Evolutionary conservation across 768 basidiomycete species (phyloP), one percentile per base, ranked within the genome.

Genomic region (Scleroderma citrinum): DNA sequence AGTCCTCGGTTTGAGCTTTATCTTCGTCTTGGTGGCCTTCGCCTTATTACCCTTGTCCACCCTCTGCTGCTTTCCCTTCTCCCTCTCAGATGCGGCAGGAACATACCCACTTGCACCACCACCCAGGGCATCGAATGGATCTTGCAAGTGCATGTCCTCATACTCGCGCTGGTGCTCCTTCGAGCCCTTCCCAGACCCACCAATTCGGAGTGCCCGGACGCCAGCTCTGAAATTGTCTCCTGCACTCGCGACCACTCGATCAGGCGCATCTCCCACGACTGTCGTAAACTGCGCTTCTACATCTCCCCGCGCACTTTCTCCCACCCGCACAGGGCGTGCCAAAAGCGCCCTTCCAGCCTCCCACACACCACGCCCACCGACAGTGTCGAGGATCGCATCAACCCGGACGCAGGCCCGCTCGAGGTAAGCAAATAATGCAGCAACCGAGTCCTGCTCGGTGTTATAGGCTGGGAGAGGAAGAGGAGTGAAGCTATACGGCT

Each of bases 281-380:
- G 90, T 92, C 38, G 88, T 90, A 63, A 92, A 91, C 63, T 89
- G 83, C 3, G 71, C 54, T 21, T 60, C 59, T 5, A 57, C 39
- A 7, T 53, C 62, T 40, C 61, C 54, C 64, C 73, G 44, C 59
- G 39, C 61, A 52, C 64, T 72, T 44, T 34, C 59, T 57, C 51
- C 59, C 56, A 41, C 65, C 56, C 31, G 55, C 44, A 58, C 59
- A 47, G 56, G 60, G 46, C 49, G 65, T 69, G 65, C 62, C 56
- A 91, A 70, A 31, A 95, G 70, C 46, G 75, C 63, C 56, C 81
- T 80, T 3, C 83, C 77, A 4, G 82, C 85, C 54, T 88, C 84
- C 77, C 91, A 89, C 31, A 93, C 75, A 34, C 78, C 81, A 59
- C 77, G 77, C 14, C 92, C 90, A 3, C 92, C 92, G 16, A 90